Evolutionary conservation across 2,329 filamentous ascomycete genomes (phyloP).

Genomic region (Cladobotryum mycophilum): DNA sequence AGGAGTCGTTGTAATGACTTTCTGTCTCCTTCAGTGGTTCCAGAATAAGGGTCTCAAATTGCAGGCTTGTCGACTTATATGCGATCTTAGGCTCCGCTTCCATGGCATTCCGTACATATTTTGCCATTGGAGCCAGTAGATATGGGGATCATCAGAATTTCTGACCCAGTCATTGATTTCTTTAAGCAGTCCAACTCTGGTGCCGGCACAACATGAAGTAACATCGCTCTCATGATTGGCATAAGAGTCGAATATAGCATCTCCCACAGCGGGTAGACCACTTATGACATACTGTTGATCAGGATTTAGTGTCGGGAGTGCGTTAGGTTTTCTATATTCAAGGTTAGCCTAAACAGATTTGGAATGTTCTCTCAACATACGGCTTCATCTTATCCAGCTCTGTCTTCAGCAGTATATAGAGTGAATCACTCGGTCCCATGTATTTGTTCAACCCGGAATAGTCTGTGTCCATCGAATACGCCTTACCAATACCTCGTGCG

Average conservation of each 20-base stretch:
- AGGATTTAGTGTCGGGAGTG: too few species aligned
- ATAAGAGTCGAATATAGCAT: neutral
- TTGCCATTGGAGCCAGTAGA: constrained; percentile 16
- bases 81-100: neutral
- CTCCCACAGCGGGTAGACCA: neutral
- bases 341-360: too few species aligned
- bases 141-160: neutral
- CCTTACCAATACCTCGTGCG: neutral
- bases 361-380: neutral
- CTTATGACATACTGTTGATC: neutral
- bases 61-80: neutral
- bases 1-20: fast-evolving
- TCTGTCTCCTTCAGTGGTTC: neutral
- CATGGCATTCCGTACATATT: neutral
- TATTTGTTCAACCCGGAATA: constrained; percentile 18
- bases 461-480: constrained; percentile 10
- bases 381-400: neutral
- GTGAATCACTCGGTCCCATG: neutral
- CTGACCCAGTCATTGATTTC: constrained; percentile 7
- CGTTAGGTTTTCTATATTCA: too few species aligned
- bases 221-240: neutral
- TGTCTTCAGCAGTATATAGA: constrained; percentile 5
- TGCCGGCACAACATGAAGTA: neutral
- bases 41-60: constrained; percentile 12
- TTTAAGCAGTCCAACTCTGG: neutral